Evolutionary conservation across 768 basidiomycete genomes (phyloP).

Genomic region (Pleurotus sapidus): DNA sequence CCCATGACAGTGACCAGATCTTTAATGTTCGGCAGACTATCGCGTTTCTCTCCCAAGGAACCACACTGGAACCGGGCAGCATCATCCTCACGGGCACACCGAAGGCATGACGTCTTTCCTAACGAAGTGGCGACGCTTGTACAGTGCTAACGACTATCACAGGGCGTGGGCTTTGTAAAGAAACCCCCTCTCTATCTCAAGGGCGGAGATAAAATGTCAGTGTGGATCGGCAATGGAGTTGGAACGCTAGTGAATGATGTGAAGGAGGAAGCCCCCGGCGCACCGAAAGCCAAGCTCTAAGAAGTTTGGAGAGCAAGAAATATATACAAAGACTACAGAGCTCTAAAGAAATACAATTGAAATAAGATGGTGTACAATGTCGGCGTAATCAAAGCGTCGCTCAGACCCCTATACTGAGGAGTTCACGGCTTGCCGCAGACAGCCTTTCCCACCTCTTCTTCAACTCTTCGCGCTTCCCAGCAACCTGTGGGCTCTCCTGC

Average conservation of each 20-base stretch:
- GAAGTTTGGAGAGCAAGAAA: background rate
- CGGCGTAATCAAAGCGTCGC: background rate
- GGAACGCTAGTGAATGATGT: constrained; percentile 81
- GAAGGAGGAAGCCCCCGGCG: constrained; percentile 52
- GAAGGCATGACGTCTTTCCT: constrained; percentile 24
- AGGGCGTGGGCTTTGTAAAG: constrained; percentile 75
- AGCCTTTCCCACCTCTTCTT: constrained; percentile 50
- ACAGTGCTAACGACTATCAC: background rate
- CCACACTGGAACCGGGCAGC: constrained; percentile 78
- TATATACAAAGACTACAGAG: background rate
- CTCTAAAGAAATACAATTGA: too few relatives aligned
- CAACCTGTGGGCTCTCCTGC: constrained; percentile 44
- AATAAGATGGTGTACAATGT: too few relatives aligned
- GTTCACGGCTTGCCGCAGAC: constrained; percentile 39
- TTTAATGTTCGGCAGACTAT: constrained; percentile 78
- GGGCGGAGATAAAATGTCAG: constrained; percentile 67
- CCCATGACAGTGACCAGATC: constrained; percentile 62
- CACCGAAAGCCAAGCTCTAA: background rate
- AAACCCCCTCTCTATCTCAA: constrained; percentile 70
- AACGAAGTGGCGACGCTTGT: background rate
- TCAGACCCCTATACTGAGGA: constrained; percentile 21
- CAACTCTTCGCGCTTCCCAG: constrained; percentile 44
- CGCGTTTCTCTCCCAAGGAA: constrained; percentile 79
- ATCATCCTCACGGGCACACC: constrained; percentile 84
- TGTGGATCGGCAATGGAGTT: constrained; percentile 70